These are phyloP conservation scores for Zostera marina DNA, from an alignment of 116 monocot species.

Conservation along the genomic window DNA sequence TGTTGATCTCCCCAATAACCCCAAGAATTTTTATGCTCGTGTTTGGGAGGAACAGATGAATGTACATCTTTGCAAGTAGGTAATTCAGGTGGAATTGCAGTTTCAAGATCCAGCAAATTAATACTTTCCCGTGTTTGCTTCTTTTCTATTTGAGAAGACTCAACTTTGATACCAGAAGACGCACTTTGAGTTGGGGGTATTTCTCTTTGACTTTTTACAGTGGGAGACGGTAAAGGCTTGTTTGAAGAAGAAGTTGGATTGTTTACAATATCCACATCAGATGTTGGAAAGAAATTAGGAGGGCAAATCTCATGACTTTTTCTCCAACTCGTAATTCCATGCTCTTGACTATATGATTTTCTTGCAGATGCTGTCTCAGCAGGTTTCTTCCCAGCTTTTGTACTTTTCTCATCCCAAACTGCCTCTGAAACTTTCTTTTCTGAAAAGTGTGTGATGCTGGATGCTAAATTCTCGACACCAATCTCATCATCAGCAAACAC, in stretches of 20 bases:
- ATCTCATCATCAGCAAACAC: constrained; percentile 71
- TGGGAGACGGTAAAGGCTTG: constrained; percentile 56
- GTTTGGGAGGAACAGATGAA: constrained; percentile 40
- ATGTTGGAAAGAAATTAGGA: constrained; percentile 30
- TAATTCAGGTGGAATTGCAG: constrained; percentile 34
- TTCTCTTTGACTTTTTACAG: constrained; percentile 27
- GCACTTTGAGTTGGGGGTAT: constrained; percentile 19
- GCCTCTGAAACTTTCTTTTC: constrained; percentile 22
- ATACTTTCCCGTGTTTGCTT: constrained; percentile 10
- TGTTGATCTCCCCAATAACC: constrained; percentile 86
- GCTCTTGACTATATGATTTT: constrained; percentile 90
- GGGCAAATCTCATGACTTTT: constrained; percentile 85
- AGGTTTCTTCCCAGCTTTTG: constrained; percentile 13
- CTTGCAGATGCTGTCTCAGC: constrained; percentile 35
- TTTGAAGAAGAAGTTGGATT: constrained; percentile 31
- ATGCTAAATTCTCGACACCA: constrained; percentile 28
- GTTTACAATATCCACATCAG: constrained; percentile 23
- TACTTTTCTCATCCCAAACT: constrained; percentile 21
- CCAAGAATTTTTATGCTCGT: constrained; percentile 77
- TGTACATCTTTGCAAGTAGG: constrained; percentile 28
- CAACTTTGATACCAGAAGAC: constrained; percentile 9
- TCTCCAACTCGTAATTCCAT: constrained; percentile 69
- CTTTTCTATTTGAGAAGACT: constrained; percentile 8
- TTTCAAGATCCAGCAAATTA: constrained; percentile 12
- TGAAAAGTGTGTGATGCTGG: constrained; percentile 34